A percentile compares a stretch with the other conserved stretches of the same genome.
Evolutionary conservation across 23 red algal species (phyloP).

Genomic region (Pyropia yezoensis): DNA sequence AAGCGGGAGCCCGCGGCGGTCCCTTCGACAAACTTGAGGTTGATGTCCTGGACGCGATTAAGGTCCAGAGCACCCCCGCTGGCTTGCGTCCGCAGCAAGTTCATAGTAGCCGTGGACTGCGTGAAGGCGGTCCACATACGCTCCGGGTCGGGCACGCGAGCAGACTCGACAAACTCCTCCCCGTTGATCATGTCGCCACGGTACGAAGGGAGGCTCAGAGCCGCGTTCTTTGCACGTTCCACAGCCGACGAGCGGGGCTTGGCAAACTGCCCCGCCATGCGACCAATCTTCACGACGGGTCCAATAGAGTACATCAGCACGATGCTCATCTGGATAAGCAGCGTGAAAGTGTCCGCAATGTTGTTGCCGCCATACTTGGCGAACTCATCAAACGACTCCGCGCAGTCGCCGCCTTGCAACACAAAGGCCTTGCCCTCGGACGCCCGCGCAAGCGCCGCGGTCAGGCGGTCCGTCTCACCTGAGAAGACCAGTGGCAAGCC

Average conservation of each 20-base stretch:
- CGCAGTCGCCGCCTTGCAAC: conserved; percentile 97
- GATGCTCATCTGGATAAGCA: conserved; percentile 96
- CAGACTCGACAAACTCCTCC: conserved; percentile 27
- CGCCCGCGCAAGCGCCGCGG: conserved; percentile 52
- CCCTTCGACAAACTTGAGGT: conserved; percentile 83
- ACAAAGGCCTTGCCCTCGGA: conserved; percentile 73
- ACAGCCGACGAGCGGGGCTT: conserved; percentile 73
- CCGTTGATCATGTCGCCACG: conserved; percentile 89
- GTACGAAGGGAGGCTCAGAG: conserved; percentile 77
- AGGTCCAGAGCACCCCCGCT: conserved; percentile 80
- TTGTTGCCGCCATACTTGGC: conserved; percentile 61
- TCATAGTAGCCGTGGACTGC: conserved; percentile 77
- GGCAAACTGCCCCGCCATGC: conserved; percentile 95
- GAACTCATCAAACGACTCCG: conserved; percentile 77
- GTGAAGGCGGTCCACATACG: conserved; percentile 80
- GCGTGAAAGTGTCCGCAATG: conserved; percentile 59
- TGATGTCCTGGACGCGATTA: conserved; percentile 82
- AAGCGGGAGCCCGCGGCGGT: conserved; percentile 51
- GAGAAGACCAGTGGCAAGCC: conserved; percentile 75
- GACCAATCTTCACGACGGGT: conserved; percentile 94
- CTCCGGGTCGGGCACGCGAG: conserved; percentile 86
- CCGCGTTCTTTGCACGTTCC: conserved; percentile 57
- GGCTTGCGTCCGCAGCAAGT: conserved; percentile 78
- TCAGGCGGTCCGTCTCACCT: conserved; percentile 54
- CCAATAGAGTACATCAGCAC: conserved; percentile 83